Conservation (phyloP, 768 basidiomycete genomes). For the Xerocomellus chrysenteron region DNA sequence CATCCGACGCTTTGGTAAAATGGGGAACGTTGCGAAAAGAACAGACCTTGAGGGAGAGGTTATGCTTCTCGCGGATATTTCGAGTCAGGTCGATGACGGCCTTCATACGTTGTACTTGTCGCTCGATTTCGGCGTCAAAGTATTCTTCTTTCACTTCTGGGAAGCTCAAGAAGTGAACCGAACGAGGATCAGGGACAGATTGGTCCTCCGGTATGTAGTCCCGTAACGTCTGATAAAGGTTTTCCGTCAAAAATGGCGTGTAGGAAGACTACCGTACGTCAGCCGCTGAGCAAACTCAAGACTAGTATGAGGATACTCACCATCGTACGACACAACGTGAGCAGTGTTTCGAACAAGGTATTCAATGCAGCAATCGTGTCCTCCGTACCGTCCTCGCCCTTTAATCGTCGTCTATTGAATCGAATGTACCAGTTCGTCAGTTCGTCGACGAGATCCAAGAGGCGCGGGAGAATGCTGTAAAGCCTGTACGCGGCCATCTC, state of each 20-base stretch:
- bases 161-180: conserved; percentile 94
- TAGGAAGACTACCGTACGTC: conserved; percentile 75
- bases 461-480: conserved; percentile 95
- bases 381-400: conserved; percentile 89
- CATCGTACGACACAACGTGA: conserved; percentile 95
- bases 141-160: conserved; percentile 93
- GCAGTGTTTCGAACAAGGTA: conserved; percentile 92
- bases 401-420: conserved; percentile 93
- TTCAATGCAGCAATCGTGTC: conserved; percentile 89
- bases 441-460: conserved; percentile 91
- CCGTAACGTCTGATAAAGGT: conserved; percentile 87
- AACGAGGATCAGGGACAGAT: conserved; percentile 74
- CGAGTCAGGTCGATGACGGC: conserved; percentile 90
- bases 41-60: conserved; percentile 82
- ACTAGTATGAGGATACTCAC: conserved; percentile 41
- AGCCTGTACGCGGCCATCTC: conserved; percentile 98
- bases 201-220: conserved; percentile 81
- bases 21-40: background rate
- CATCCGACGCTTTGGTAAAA: background rate
- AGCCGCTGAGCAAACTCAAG: background rate
- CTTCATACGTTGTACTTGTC: conserved; percentile 94
- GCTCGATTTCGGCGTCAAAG: conserved; percentile 90
- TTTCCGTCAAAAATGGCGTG: conserved; percentile 97
- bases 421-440: conserved; percentile 99
- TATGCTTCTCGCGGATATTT: conserved; percentile 83